Conservation (phyloP, 176 grass and related monocot genomes). For the Eleusine coracana region DNA sequence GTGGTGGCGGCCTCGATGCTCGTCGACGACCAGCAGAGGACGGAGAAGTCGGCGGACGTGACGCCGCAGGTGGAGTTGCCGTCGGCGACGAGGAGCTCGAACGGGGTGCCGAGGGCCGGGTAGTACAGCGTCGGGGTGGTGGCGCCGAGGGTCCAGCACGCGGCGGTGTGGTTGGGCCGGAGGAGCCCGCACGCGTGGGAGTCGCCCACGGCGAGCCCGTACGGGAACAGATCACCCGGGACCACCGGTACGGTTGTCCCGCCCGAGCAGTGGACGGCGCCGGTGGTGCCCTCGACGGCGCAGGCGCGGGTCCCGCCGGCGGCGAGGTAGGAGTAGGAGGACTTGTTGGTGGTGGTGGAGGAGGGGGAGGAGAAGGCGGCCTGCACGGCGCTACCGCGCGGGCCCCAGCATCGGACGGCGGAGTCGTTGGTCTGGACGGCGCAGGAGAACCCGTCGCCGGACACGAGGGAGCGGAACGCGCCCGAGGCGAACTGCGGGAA, state of each 20-base stretch:
- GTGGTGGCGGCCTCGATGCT: background rate
- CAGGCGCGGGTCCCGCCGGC: slow-evolving; percentile 60
- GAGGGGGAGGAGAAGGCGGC: slow-evolving; percentile 23
- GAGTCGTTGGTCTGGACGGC: slow-evolving; percentile 36
- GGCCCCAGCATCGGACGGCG: slow-evolving; percentile 71
- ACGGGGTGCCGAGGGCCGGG: slow-evolving; percentile 31
- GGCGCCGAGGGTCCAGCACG: slow-evolving; percentile 69
- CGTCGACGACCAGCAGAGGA: slow-evolving; percentile 55
- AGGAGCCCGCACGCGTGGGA: slow-evolving; percentile 67
- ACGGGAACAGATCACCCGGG: slow-evolving; percentile 30
- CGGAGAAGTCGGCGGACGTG: slow-evolving; percentile 32
- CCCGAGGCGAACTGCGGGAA: background rate
- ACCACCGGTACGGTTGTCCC: background rate
- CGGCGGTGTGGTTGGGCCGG: slow-evolving; percentile 46
- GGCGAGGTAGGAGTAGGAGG: slow-evolving; percentile 37
- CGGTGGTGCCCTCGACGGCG: slow-evolving; percentile 29
- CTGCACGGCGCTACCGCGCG: slow-evolving; percentile 29
- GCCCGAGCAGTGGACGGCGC: slow-evolving; percentile 42
- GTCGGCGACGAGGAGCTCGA: slow-evolving; percentile 71
- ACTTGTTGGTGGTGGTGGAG: background rate
- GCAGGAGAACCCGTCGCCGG: slow-evolving; percentile 75
- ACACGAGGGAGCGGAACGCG: slow-evolving; percentile 56
- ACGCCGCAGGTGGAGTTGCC: slow-evolving; percentile 84
- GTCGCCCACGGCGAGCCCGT: slow-evolving; percentile 63
- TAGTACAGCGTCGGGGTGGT: background rate